Base-by-base conservation (phyloP, 2,329 filamentous ascomycete genomes). In the Venturiaceae sp. region DNA sequence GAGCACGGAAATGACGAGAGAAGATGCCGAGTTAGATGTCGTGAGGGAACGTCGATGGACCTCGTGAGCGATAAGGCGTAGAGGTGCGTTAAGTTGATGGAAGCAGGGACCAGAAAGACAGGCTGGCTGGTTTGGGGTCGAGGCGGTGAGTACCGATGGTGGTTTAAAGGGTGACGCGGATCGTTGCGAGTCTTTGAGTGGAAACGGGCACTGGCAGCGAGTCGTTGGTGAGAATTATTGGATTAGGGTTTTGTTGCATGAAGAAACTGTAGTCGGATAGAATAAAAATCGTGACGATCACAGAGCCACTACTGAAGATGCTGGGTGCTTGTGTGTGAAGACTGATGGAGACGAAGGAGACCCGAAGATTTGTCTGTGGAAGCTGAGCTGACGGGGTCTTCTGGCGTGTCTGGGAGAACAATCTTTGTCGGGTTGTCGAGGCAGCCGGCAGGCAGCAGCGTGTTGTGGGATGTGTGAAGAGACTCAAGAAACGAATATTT, bases 171-270 rank as follows among this genome's bases (percentile, higher is more conserved):
- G 6, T 53, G 52, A 53, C 30, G 52, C 32, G 52, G 32, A 53
- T n/a, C 30, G 52, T 23, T 53, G 34, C 28, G 50, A 16, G 33
- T 52, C 21, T 8, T 9, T 11, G 34, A 34, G 33, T 56, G 34
- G 53, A 34, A 21, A 23, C 32, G 21, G 28, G 21, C 19, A 39
- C 34, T 39, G 21, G 21, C 53, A 44, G 37, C 3, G 53, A n/a
- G 16, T 32, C 28, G 36, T 4, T n/a, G 21, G 21, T 9, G 23
- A 14, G 26, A 44, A 56, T 56, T 56, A 56, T n/a, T 44, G 53
- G 53, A 56, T 56, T 56, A 56, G 34, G 30, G 26, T 21, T n/a
- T 30, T 56, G 53, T 44, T 32, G 53, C 34, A 53, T 21, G 34
- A 53, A 37, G 52, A n/a, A n/a, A n/a, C n/a, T n/a, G n/a, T n/a